phyloP scores from a whole-genome alignment of 768 basidiomycete species.

The Ramaria rubella region DNA sequence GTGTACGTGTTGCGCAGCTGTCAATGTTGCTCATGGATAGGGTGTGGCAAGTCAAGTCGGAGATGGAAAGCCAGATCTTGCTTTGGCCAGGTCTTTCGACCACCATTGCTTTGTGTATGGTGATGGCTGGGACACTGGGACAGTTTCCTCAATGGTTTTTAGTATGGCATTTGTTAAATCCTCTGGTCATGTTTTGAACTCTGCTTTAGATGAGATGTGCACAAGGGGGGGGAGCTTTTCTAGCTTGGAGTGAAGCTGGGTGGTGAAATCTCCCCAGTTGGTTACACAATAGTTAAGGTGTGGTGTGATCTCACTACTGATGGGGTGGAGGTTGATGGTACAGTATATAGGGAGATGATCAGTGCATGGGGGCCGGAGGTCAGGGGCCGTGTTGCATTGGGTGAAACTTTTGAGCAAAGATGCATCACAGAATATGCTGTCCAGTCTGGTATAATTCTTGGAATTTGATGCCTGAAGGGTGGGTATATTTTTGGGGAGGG shows the following conservation, averaged over 20 bases:
- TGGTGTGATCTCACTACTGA: background rate
- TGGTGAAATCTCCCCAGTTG: conserved; percentile 30
- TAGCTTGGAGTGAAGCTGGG: conserved; percentile 13
- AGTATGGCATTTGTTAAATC: conserved; percentile 16
- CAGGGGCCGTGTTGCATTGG: conserved; percentile 22
- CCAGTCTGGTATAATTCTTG: conserved; percentile 31
- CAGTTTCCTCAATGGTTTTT: conserved; percentile 14
- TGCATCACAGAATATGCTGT: conserved; percentile 36
- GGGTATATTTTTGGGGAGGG: conserved; percentile 27
- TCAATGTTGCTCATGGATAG: background rate
- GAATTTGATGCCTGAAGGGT: conserved; percentile 26
- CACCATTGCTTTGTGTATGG: conserved; percentile 31
- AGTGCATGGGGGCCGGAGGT: conserved; percentile 18
- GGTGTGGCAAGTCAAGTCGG: background rate
- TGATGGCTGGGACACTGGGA: conserved; percentile 16
- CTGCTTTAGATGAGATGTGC: background rate
- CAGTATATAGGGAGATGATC: conserved; percentile 39
- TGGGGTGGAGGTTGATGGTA: conserved; percentile 16
- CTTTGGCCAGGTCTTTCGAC: conserved; percentile 22
- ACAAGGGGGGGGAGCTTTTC: background rate
- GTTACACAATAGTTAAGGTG: conserved; percentile 23
- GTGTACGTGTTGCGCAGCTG: background rate
- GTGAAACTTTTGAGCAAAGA: conserved; percentile 17
- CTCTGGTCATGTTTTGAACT: conserved; percentile 7
- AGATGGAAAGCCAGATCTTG: conserved; percentile 11